phyloP scores from a whole-genome alignment of 805 yeast genomes.

The Yarrowia sp. region DNA sequence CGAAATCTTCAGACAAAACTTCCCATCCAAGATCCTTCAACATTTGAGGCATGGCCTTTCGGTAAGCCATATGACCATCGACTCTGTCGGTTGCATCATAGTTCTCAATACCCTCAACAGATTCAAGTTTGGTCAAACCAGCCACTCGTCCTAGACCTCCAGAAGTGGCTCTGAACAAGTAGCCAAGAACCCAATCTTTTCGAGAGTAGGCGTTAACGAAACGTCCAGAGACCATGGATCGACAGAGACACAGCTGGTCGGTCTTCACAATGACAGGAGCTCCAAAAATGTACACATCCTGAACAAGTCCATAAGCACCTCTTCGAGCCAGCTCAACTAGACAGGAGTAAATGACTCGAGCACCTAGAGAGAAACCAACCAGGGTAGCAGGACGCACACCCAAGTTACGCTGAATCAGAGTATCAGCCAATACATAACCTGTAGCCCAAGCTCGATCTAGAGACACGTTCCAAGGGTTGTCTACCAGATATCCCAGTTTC shows the following conservation, averaged over 20 bases:
- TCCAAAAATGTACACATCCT: constrained; percentile 84
- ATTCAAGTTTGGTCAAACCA: constrained; percentile 75
- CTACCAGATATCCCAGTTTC: constrained; percentile 82
- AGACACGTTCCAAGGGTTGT: constrained; percentile 98
- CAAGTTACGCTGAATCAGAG: constrained; percentile 77
- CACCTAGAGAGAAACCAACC: constrained; percentile 91
- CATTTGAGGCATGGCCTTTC: constrained; percentile 86
- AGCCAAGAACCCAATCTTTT: constrained; percentile 95
- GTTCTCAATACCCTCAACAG: constrained; percentile 64
- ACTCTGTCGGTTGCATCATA: constrained; percentile 82
- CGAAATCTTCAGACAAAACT: constrained; percentile 83
- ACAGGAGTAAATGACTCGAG: constrained; percentile 89
- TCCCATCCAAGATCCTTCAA: constrained; percentile 70
- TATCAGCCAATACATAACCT: constrained; percentile 87
- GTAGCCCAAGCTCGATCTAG: constrained; percentile 97
- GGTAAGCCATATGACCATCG: constrained; percentile 96
- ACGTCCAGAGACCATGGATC: constrained; percentile 84
- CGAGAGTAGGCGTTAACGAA: constrained; percentile 88
- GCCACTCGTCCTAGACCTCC: constrained; percentile 92
- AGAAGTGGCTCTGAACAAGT: constrained; percentile 89
- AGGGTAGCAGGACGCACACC: constrained; percentile 91
- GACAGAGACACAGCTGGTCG: constrained; percentile 73
- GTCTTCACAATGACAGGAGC: constrained; percentile 77
- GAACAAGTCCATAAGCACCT: constrained; percentile 85
- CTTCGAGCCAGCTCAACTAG: constrained; percentile 77